phyloP scores from a whole-genome alignment of 108 stramenopile species.

The Cyclotella atomus region DNA sequence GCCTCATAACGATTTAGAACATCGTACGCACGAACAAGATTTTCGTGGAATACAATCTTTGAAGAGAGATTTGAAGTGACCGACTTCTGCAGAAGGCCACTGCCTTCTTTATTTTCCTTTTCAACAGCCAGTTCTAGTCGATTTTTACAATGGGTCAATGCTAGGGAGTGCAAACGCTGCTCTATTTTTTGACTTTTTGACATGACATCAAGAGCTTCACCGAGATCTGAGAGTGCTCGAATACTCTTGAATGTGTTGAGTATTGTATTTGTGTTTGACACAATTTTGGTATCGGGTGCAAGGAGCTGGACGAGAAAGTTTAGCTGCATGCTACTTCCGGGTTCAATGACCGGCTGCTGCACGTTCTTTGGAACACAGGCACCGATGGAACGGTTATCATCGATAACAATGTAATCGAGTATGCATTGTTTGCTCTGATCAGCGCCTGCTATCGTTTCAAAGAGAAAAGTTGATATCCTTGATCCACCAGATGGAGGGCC shows the following conservation, averaged over 20 bases:
- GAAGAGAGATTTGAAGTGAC: conserved; percentile 48
- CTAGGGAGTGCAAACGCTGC: conserved; percentile 68
- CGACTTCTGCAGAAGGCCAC: conserved; percentile 33
- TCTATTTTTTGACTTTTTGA: conserved; percentile 65
- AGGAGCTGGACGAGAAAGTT: conserved; percentile 76
- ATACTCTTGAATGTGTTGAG: conserved; percentile 69
- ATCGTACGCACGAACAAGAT: conserved; percentile 60
- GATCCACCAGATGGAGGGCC: conserved; percentile 46
- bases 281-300: conserved; percentile 63
- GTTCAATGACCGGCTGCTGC: conserved; percentile 2
- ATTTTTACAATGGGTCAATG: conserved; percentile 59
- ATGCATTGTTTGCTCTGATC: conserved; percentile 22
- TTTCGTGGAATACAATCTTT: conserved; percentile 63
- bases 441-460: conserved; percentile 15
- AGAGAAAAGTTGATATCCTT: conserved; percentile 27
- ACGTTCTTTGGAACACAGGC: neutral
- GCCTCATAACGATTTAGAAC: conserved; percentile 68
- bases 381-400: conserved; percentile 11
- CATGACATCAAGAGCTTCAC: conserved; percentile 68
- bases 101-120: conserved; percentile 39
- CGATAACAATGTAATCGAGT: conserved; percentile 37
- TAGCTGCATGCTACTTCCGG: conserved; percentile 61
- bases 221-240: conserved; percentile 64
- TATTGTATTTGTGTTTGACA: conserved; percentile 59
- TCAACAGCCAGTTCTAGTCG: conserved; percentile 60